Evolutionary conservation across 2,329 filamentous ascomycete species (phyloP).

Genomic region (Alternaria ethzedia): DNA sequence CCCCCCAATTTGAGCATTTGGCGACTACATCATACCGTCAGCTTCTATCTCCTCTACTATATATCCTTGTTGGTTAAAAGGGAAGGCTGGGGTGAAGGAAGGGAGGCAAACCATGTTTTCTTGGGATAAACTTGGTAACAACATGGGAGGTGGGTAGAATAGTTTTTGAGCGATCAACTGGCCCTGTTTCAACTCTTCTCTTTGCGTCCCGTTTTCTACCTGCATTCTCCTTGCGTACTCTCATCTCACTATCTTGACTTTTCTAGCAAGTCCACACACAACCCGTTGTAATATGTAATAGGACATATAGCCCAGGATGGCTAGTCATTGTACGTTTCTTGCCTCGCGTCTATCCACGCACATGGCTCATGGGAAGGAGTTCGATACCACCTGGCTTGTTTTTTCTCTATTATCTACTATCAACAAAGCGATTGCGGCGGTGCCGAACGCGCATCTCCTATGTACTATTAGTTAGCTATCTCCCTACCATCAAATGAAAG

Average conservation of each 20-base stretch:
- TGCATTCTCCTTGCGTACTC: slow-evolving; percentile 1
- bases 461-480: not conserved
- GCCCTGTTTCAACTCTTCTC: slow-evolving; percentile 1
- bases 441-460: slow-evolving; percentile 1
- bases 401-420: not conserved
- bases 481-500: not conserved
- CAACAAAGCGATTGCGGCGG: not conserved
- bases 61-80: slow-evolving; percentile 25
- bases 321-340: slow-evolving; percentile 3
- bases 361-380: slow-evolving; percentile 3
- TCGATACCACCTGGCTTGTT: slow-evolving; percentile 3
- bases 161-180: slow-evolving; percentile 27
- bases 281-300: slow-evolving; percentile 1
- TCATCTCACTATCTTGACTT: not conserved
- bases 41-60: slow-evolving; percentile 6
- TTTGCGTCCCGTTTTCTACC: slow-evolving; percentile 4
- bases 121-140: slow-evolving; percentile 14
- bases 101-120: slow-evolving; percentile 8
- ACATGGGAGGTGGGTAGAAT: slow-evolving; percentile 14
- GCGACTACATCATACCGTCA: slow-evolving; percentile 31
- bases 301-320: slow-evolving; percentile 5
- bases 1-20: slow-evolving; percentile 44
- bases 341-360: not conserved
- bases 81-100: slow-evolving; percentile 1
- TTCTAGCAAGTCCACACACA: not conserved